Percentiles rank a stretch among this genome's conserved stretches.
These are phyloP conservation scores for Talaromyces pinophilus DNA, from an alignment of 2,329 filamentous ascomycete species.

Conservation along the genomic window DNA sequence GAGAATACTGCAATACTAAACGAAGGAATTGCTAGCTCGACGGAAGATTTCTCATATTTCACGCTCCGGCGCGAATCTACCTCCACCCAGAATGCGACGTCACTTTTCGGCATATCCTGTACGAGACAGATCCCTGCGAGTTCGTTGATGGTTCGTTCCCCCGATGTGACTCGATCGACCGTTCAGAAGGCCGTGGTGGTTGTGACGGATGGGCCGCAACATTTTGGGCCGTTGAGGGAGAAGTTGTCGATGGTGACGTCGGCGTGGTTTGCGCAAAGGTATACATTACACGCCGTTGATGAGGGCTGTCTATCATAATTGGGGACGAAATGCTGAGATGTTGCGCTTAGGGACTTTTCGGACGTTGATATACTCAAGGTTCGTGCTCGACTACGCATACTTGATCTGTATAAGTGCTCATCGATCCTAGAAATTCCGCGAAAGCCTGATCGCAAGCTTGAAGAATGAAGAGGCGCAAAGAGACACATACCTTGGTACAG, in stretches of 20 bases:
- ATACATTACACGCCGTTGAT: slow-evolving; percentile 24
- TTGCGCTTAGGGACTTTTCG: slow-evolving; percentile 69
- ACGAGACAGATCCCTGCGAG: slow-evolving; percentile 85
- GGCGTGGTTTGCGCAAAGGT: slow-evolving; percentile 93
- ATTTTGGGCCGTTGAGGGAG: slow-evolving; percentile 87
- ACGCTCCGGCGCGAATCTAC: slow-evolving; percentile 68
- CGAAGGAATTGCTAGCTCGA: slow-evolving; percentile 58
- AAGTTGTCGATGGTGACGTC: slow-evolving; percentile 86
- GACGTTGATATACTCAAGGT: slow-evolving; percentile 84
- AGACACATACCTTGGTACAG: slow-evolving; percentile 82
- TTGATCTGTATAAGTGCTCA: slow-evolving; percentile 20
- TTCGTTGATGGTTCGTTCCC: slow-evolving; percentile 72
- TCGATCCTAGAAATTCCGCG: slow-evolving; percentile 71
- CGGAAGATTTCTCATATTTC: slow-evolving; percentile 98
- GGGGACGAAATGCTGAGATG: background rate
- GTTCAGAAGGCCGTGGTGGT: slow-evolving; percentile 98
- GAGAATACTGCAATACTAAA: background rate
- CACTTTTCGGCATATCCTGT: slow-evolving; percentile 93
- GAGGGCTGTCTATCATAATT: background rate
- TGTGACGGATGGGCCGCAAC: slow-evolving; percentile 85
- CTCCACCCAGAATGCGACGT: slow-evolving; percentile 57
- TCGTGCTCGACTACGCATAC: slow-evolving; percentile 13
- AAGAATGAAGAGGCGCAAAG: slow-evolving; percentile 68
- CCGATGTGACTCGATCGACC: slow-evolving; percentile 93
- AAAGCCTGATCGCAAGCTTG: slow-evolving; percentile 68